Evolutionary conservation across 2,329 filamentous ascomycete species (phyloP), one percentile per base, ranked within the genome.

Genomic region (Zasmidium citrigriseum): DNA sequence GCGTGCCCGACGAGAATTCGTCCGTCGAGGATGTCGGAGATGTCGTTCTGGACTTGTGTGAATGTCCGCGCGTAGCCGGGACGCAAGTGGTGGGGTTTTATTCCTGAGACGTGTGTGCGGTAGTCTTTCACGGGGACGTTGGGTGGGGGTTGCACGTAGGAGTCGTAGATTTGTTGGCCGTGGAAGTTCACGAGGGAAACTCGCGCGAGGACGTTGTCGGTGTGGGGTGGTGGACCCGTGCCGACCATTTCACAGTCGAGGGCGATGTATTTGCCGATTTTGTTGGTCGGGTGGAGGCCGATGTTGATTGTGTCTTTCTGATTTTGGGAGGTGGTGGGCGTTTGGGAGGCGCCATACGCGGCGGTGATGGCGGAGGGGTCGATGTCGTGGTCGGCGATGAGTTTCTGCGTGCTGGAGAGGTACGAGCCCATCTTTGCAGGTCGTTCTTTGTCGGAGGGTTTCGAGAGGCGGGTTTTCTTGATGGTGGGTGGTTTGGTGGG

Each of bases 191-290:
- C 93, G 16, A 96, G 79, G 70, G 90, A 96, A 55, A 93, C 91
- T 48, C 95, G 86, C 1, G 95, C 95, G 46, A 99, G 84, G 0
- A 86, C 87, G 34, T 91, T 92, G 70, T 87, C 84, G 63, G 88
- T 81, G 52, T 86, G 85, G 45, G 86, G 86, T 2, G 84, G 78
- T 4, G 85, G 75, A 0, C 89, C 90, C 12, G 96, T 86, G 49
- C 93, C 95, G 23, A 99, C 95, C 95, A 99, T 99, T 77, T 99
- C 95, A 75, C 95, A 99, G 78, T 99, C 95, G 48, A 99, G 85
- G 20, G 90, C 89, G 45, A 99, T 78, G 73, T 96, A 99, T 81
- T 95, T 96, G 52, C 93, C 95, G 20, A 93, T 78, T 54, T 91
- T 85, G 34, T 89, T 77, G 4, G 82, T 84, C 22, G 78, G 74